These are phyloP conservation scores for Solanum pennellii DNA, from an alignment of 257 asterid genomes.

Conservation along the genomic window DNA sequence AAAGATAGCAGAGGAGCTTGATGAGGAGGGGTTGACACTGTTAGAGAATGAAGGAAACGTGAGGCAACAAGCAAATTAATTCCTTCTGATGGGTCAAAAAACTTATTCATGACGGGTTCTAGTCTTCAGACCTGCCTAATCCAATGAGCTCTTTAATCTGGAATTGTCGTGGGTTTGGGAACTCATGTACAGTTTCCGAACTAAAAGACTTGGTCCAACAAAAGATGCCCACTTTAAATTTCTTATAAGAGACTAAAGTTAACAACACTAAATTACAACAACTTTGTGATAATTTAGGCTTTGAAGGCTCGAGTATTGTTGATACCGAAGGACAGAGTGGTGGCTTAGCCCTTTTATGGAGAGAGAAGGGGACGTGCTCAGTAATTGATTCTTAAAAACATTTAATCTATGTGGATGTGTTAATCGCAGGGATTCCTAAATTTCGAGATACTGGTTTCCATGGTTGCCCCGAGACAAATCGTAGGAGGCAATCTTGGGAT, in stretches of 20 bases:
- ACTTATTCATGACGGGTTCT: neutral
- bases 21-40: neutral
- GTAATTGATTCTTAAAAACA: neutral
- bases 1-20: neutral
- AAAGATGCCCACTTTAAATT: neutral
- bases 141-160: neutral
- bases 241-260: neutral
- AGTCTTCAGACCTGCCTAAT: neutral
- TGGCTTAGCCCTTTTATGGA: neutral
- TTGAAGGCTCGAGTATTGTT: neutral
- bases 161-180: neutral
- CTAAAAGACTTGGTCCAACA: neutral
- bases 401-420: neutral
- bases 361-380: neutral
- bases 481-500: neutral
- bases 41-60: neutral
- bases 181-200: neutral
- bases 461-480: neutral
- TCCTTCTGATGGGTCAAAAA: neutral
- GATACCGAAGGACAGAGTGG: neutral
- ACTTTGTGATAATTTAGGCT: neutral
- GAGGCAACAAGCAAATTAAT: neutral
- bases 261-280: neutral
- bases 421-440: neutral
- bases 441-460: neutral